These are phyloP conservation scores for Cyclotella baltica DNA, from an alignment of 108 stramenopile genomes.

Conservation along the genomic window DNA sequence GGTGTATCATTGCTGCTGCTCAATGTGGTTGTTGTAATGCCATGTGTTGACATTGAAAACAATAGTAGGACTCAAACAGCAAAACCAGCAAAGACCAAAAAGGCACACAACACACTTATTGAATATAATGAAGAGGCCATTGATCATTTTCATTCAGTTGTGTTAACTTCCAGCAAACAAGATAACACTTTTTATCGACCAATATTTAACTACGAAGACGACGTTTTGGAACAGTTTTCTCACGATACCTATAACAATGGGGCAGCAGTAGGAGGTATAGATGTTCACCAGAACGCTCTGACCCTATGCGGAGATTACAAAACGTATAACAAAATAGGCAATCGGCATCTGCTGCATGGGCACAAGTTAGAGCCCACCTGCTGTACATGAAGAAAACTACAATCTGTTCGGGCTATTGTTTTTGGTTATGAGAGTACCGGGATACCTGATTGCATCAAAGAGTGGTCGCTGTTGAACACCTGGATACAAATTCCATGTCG, in stretches of 20 bases:
- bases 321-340: neutral
- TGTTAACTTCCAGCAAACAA: conserved; percentile 11
- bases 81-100: neutral
- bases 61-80: neutral
- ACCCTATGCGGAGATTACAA: conserved; percentile 38
- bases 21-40: conserved; percentile 38
- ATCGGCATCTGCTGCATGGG: neutral
- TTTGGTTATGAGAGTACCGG: conserved; percentile 58
- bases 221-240: conserved; percentile 11
- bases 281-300: conserved; percentile 50
- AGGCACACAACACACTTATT: neutral
- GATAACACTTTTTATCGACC: conserved; percentile 17
- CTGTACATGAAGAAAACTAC: conserved; percentile 17
- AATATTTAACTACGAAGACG: conserved; percentile 32
- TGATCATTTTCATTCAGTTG: conserved; percentile 33
- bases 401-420: conserved; percentile 29
- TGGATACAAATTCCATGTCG: conserved; percentile 55
- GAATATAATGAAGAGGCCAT: conserved; percentile 40
- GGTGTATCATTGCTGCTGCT: neutral
- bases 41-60: conserved; percentile 27
- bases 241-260: neutral
- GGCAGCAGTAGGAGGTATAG: conserved; percentile 32
- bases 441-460: conserved; percentile 32
- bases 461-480: conserved; percentile 7
- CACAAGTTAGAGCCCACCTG: neutral